A percentile compares a stretch with the other conserved stretches of the same genome.
Evolutionary conservation across 1,139 yeast species (phyloP).

Genomic region (Chernovozyma sophiae-reginae): DNA sequence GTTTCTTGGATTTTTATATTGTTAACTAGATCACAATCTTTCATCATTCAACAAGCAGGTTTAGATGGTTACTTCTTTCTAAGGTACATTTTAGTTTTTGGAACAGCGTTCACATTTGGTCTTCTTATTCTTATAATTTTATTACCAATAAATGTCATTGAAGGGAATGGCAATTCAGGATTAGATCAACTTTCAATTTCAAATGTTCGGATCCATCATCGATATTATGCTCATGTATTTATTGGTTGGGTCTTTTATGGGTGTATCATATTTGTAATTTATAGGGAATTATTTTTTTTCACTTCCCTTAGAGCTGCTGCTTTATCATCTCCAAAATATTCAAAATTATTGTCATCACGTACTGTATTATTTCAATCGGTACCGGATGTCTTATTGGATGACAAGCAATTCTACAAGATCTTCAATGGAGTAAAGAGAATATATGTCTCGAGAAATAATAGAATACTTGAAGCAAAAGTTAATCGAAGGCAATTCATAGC

Average conservation of each 20-base stretch:
- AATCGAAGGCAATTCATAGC: conserved; percentile 62
- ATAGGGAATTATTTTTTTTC: conserved; percentile 79
- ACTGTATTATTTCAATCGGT: conserved; percentile 79
- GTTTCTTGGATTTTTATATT: conserved; percentile 59
- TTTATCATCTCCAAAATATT: conserved; percentile 75
- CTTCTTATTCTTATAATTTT: conserved; percentile 50
- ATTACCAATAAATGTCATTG: conserved; percentile 61
- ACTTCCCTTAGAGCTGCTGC: conserved; percentile 78
- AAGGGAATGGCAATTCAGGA: conserved; percentile 56
- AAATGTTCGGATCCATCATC: conserved; percentile 51
- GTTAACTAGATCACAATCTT: conserved; percentile 57
- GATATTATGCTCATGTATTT: conserved; percentile 85
- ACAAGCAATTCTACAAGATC: conserved; percentile 54
- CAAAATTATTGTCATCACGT: conserved; percentile 68
- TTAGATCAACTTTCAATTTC: conserved; percentile 77
- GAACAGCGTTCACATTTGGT: conserved; percentile 36
- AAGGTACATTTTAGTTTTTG: conserved; percentile 50
- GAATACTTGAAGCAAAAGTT: conserved; percentile 55
- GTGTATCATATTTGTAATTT: conserved; percentile 60
- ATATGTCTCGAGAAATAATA: conserved; percentile 68
- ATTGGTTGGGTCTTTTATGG: conserved; percentile 80
- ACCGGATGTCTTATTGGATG: conserved; percentile 64
- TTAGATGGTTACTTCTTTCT: conserved; percentile 52
- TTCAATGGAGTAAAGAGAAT: conserved; percentile 72
- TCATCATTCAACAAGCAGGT: conserved; percentile 62